These are phyloP conservation scores for Penicillium cosmopolitanum DNA, from an alignment of 495 filamentous ascomycete genomes.

Conservation along the genomic window DNA sequence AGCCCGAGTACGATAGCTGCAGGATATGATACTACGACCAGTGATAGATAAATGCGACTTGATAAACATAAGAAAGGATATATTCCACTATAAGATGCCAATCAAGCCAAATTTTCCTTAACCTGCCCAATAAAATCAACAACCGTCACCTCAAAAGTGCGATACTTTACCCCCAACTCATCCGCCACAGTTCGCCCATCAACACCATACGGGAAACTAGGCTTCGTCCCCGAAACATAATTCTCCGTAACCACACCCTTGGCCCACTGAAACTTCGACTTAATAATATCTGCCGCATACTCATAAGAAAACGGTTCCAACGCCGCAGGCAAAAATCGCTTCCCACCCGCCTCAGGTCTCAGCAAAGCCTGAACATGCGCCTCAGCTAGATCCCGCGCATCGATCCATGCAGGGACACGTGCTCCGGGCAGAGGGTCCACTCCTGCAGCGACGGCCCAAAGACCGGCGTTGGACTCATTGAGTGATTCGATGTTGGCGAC, in stretches of 20 bases:
- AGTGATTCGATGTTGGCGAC: conserved; percentile 29
- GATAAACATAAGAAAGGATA: no score
- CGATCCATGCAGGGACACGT: conserved; percentile 45
- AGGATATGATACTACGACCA: no score
- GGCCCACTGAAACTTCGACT: conserved; percentile 32
- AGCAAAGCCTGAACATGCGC: conserved; percentile 47
- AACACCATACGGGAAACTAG: conserved; percentile 32
- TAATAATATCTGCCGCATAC: conserved; percentile 41
- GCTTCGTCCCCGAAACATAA: conserved; percentile 32
- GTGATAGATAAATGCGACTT: no score
- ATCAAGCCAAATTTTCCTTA: conserved; percentile 46
- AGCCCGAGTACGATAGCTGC: no score
- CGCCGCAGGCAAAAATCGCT: conserved; percentile 37
- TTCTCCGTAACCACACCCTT: conserved; percentile 30
- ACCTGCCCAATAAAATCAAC: conserved; percentile 36
- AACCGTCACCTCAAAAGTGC: conserved; percentile 44
- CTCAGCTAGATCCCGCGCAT: conserved; percentile 47
- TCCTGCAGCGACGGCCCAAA: conserved; percentile 39
- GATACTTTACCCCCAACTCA: conserved; percentile 45
- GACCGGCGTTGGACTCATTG: conserved; percentile 42
- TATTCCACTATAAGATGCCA: no score
- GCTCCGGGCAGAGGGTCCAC: conserved; percentile 32
- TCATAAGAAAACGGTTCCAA: conserved; percentile 46
- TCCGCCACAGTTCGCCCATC: conserved; percentile 45
- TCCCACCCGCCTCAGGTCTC: conserved; percentile 35